These are phyloP conservation scores for Teratosphaeria viscida DNA, from an alignment of 2,329 filamentous ascomycete species.

Conservation along the genomic window DNA sequence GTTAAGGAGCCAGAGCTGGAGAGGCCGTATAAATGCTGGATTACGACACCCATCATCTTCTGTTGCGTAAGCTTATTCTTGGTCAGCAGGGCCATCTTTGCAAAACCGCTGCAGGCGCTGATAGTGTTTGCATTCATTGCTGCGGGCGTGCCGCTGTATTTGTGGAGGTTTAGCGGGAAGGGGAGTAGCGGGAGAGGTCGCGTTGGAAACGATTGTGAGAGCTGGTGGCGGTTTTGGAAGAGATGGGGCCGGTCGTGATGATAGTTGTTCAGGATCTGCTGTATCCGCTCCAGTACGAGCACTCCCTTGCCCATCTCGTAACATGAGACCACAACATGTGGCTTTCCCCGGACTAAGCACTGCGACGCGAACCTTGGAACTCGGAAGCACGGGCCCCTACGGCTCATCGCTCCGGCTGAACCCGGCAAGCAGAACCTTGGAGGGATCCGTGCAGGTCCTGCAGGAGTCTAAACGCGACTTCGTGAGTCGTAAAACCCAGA, in stretches of 20 bases:
- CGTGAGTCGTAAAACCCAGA: background rate
- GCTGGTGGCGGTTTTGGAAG: constrained; percentile 35
- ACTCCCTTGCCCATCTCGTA: background rate
- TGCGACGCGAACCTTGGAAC: no score
- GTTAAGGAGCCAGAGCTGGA: constrained; percentile 81
- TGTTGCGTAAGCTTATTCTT: constrained; percentile 95
- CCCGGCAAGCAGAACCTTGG: no score
- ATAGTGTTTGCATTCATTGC: constrained; percentile 78
- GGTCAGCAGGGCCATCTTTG: constrained; percentile 77
- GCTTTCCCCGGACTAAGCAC: no score
- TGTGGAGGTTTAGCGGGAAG: constrained; percentile 65
- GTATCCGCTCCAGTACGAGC: background rate
- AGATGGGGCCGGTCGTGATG: constrained; percentile 25
- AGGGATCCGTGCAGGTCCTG: no score
- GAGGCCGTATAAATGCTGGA: constrained; percentile 90
- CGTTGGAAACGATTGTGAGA: constrained; percentile 12
- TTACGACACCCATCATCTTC: constrained; percentile 92
- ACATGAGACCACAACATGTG: no score
- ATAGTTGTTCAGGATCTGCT: background rate
- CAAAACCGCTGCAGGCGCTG: constrained; percentile 80
- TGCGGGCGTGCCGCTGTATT: constrained; percentile 78
- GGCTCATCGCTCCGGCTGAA: no score
- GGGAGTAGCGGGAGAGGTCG: constrained; percentile 19
- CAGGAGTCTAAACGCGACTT: background rate
- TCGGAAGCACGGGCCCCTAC: no score